These are phyloP conservation scores for Brassica hybrid DNA, from an alignment of 441 rosid genomes.

Conservation along the genomic window DNA sequence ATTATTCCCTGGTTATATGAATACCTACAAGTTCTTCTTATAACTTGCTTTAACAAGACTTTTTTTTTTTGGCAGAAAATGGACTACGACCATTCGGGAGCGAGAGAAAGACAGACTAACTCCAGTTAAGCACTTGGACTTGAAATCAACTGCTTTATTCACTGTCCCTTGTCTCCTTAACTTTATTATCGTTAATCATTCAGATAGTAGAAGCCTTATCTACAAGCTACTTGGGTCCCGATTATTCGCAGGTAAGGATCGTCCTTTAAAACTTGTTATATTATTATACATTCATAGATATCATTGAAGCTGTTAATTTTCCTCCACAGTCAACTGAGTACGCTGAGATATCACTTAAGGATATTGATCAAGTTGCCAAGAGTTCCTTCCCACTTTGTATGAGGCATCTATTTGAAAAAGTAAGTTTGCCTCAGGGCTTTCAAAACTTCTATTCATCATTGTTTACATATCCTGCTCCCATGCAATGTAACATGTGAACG, in stretches of 20 bases:
- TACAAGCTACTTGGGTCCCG: constrained; percentile 89
- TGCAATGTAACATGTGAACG: constrained; percentile 18
- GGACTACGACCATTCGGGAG: constrained; percentile 80
- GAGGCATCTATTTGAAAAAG: constrained; percentile 81
- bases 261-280: constrained; percentile 22
- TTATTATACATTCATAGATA: constrained; percentile 5
- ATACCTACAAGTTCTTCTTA: neutral
- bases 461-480: constrained; percentile 15
- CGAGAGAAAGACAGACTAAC: constrained; percentile 83
- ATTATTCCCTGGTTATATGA: constrained; percentile 13
- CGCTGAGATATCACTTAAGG: constrained; percentile 80
- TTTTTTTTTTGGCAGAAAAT: constrained; percentile 62
- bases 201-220: constrained; percentile 87
- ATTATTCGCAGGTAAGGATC: constrained; percentile 76
- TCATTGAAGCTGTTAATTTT: constrained; percentile 35
- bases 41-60: neutral
- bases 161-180: neutral
- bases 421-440: constrained; percentile 36
- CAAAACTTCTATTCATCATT: neutral
- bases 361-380: constrained; percentile 74
- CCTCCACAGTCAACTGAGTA: constrained; percentile 69
- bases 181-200: constrained; percentile 21
- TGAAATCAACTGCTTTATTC: constrained; percentile 13
- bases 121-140: constrained; percentile 60
- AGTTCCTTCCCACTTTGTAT: constrained; percentile 92